These are phyloP conservation scores for Komagataella ulmi DNA, from an alignment of 805 yeast genomes.

Conservation along the genomic window DNA sequence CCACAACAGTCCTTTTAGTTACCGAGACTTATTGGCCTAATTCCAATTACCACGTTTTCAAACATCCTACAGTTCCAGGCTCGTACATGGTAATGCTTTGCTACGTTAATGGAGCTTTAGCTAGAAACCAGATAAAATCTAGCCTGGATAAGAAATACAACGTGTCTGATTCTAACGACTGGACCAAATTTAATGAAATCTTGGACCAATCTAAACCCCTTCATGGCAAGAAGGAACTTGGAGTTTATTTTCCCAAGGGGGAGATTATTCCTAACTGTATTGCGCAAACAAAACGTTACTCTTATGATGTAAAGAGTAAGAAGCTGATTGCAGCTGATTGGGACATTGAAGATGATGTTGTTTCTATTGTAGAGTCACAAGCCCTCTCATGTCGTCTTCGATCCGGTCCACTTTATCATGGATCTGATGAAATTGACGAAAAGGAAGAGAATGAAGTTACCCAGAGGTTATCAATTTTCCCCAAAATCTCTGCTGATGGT, in stretches of 20 bases:
- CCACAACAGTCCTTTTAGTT: constrained; percentile 77
- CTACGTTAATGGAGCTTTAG: constrained; percentile 82
- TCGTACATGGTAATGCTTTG: constrained; percentile 93
- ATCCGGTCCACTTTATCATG: constrained; percentile 47
- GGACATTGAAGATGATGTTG: constrained; percentile 51
- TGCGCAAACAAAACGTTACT: constrained; percentile 46
- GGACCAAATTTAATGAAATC: constrained; percentile 50
- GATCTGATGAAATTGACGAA: constrained; percentile 5
- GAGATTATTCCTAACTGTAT: constrained; percentile 80
- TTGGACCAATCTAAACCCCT: constrained; percentile 22
- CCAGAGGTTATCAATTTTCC: constrained; percentile 19
- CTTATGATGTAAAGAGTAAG: constrained; percentile 19
- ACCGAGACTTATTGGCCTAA: constrained; percentile 72
- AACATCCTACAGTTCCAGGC: constrained; percentile 67
- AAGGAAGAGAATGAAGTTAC: constrained; percentile 5
- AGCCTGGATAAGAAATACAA: constrained; percentile 33
- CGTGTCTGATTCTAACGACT: constrained; percentile 21
- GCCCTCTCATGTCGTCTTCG: constrained; percentile 75
- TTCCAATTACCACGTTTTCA: constrained; percentile 72
- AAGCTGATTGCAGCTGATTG: constrained; percentile 23
- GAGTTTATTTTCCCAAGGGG: constrained; percentile 79
- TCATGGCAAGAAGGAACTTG: constrained; percentile 34
- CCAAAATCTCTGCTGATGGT: constrained; percentile 35
- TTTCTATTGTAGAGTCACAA: constrained; percentile 75
- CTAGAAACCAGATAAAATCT: constrained; percentile 68